Evolutionary conservation across 495 filamentous ascomycete species (phyloP), one percentile per base, ranked within the genome.

Genomic region (Xylaria scruposa): DNA sequence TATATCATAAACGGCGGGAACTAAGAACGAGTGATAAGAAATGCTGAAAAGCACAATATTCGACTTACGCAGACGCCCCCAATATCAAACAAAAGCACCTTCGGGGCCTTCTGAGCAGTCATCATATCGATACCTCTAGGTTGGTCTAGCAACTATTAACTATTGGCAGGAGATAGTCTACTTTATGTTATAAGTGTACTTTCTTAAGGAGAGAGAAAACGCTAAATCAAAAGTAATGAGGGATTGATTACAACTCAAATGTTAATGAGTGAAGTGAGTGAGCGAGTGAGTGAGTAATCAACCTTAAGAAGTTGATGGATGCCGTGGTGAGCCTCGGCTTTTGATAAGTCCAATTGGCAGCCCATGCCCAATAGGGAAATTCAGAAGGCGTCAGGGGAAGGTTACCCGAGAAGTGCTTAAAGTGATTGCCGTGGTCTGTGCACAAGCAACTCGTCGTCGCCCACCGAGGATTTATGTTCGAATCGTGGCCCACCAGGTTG

Each of bases 71-170:
- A 96, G 74, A 99, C 96, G 72, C 96, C 96, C 56, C 96, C 96
- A 78, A 99, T 95, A 82, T 99, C 96, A 80, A 99, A 99, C 49
- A 99, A 85, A 38, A 97, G 83, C 68, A 93, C 94, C 76, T 94
- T 90, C 24, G 94, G 92, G 67, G 84, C 80, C 60, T 85, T 83
- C 44, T 73, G 68, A 13, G 78, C 36, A 10, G 70, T 71, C 83
- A 84, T 86, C 53, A 70, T 72, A 29, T 60, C 15, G 36, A 46
- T 46, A 29, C 61, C 61, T 81, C 80, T 62, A 80, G 75, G 42
- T 67, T 44, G 46, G 49, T 44, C 8, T 56, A 42, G 38, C 21
- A n/a, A 46, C 2, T 29, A 61, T 24, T 24, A n/a, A 46, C 2
- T 29, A 61, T 24, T 24, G 38, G 53, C 51, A 42, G 36, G 40